A percentile compares a stretch with the other conserved stretches of the same genome.
phyloP scores from a whole-genome alignment of 192 early-diverging fungal species.

The Spizellomyces punctatus region DNA sequence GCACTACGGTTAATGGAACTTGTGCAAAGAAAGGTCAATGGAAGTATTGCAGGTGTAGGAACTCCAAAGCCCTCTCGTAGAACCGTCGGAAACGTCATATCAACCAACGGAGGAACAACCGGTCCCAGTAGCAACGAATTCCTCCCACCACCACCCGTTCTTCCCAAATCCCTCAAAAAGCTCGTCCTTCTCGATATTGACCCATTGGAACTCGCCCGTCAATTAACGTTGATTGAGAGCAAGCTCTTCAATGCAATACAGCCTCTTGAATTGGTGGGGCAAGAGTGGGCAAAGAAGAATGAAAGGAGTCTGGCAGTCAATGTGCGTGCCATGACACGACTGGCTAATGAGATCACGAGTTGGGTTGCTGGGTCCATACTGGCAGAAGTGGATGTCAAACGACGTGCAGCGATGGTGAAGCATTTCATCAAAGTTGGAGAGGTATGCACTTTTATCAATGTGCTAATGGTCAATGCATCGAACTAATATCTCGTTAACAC shows the following conservation, averaged over 20 bases:
- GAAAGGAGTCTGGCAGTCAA: conserved; percentile 72
- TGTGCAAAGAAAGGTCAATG: conserved; percentile 68
- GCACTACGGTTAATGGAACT: conserved; percentile 74
- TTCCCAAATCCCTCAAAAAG: conserved; percentile 79
- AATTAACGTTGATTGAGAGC: conserved; percentile 88
- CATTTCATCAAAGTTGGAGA: conserved; percentile 77
- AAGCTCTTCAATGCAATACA: conserved; percentile 80
- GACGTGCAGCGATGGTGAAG: conserved; percentile 75
- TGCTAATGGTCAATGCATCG: background rate
- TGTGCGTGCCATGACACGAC: conserved; percentile 79
- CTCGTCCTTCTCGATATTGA: conserved; percentile 83
- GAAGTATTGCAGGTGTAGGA: conserved; percentile 22
- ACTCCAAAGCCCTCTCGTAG: conserved; percentile 18
- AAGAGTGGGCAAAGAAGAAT: conserved; percentile 80
- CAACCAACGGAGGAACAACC: conserved; percentile 33
- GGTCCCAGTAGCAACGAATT: conserved; percentile 46
- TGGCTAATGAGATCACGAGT: conserved; percentile 73
- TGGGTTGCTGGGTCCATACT: conserved; percentile 86
- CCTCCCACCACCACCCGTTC: conserved; percentile 71
- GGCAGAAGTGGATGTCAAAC: conserved; percentile 77
- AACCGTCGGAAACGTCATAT: background rate
- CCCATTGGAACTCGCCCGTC: conserved; percentile 87
- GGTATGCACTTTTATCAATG: conserved; percentile 21
- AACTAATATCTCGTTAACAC: background rate
- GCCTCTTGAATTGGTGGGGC: conserved; percentile 83